phyloP scores from a whole-genome alignment of 2,329 filamentous ascomycete species.

The Ophidiomyces ophidiicola region DNA sequence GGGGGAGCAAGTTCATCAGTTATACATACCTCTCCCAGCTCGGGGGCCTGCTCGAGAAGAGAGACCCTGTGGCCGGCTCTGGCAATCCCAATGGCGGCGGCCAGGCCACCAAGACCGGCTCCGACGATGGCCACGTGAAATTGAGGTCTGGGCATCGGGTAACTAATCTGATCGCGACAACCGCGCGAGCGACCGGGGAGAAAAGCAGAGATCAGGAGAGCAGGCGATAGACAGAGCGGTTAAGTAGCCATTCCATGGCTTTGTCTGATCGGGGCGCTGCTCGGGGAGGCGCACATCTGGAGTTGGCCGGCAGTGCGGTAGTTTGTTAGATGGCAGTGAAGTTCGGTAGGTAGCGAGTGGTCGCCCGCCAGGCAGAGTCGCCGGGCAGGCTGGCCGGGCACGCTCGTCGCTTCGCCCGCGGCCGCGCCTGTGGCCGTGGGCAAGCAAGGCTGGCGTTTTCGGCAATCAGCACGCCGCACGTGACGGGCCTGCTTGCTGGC shows the following conservation, averaged over 20 bases:
- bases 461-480: too few species aligned
- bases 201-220: slow-evolving; percentile 3
- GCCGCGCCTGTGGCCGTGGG: background rate
- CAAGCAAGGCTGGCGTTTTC: too few species aligned
- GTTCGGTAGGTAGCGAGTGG: slow-evolving; percentile 1
- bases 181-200: background rate
- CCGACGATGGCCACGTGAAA: slow-evolving; percentile 17
- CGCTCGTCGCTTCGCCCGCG: background rate
- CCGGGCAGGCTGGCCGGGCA: too few species aligned
- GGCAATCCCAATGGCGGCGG: slow-evolving; percentile 17
- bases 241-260: background rate
- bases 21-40: slow-evolving; percentile 28
- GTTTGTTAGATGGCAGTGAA: slow-evolving; percentile 9
- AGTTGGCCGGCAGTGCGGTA: background rate
- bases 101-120: slow-evolving; percentile 18
- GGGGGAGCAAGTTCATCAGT: slow-evolving; percentile 6
- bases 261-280: background rate
- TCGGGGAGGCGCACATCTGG: slow-evolving; percentile 1
- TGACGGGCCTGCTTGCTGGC: too few species aligned
- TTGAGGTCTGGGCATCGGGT: slow-evolving; percentile 4
- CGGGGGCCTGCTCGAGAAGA: slow-evolving; percentile 28
- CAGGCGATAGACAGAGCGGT: background rate
- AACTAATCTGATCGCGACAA: background rate
- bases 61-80: slow-evolving; percentile 17
- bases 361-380: too few species aligned